Base-by-base conservation (phyloP, 371 early-diverging fungal species). In the Apophysomyces elegans region DNA sequence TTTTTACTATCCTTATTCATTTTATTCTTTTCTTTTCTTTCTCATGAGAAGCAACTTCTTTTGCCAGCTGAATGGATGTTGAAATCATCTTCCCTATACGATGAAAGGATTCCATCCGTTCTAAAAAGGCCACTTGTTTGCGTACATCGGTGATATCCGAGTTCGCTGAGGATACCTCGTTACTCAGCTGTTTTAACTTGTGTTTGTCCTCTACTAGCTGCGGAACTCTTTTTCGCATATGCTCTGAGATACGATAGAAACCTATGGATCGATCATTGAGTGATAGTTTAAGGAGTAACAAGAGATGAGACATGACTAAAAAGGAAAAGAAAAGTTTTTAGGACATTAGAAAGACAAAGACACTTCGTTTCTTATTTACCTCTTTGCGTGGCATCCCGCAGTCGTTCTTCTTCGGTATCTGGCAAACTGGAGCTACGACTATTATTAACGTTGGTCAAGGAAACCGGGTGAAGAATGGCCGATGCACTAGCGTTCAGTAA, bases 171-270 rank as follows among this genome's bases (percentile, higher is more conserved):
- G 70, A 64, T 16, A 80, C 74, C 38, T 64, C 56, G 9, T 58
- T 45, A 7, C 41, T 59, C 8, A 60, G 46, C 4, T 61, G 54
- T 32, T 45, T 54, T 18, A 75, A 32, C 36, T 65, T 59, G 39
- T 61, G 61, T 58, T 67, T 70, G 11, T 68, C 65, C 4, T 71
- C 73, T 14, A 77, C 68, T 32, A 77, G 57, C n/a, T 61, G 59
- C 21, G 80, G 77, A 18, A 77, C 76, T 70, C 69, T 75, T 8
- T 74, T 71, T 43, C 75, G 74, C 13, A 80, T 73, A 64, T 80
- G 80, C 8, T 80, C 80, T 16, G 67, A 65, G 43, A 80, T 66
- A 38, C 73, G 66, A 50, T 71, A 73, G 26, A 80, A 65, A 14
- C 75, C 71, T 26, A 75, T n/a, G 3, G 80, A 75, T 16, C 74